Evolutionary conservation across 208 protist species (phyloP).

Genomic region (Crithidia mellificae): DNA sequence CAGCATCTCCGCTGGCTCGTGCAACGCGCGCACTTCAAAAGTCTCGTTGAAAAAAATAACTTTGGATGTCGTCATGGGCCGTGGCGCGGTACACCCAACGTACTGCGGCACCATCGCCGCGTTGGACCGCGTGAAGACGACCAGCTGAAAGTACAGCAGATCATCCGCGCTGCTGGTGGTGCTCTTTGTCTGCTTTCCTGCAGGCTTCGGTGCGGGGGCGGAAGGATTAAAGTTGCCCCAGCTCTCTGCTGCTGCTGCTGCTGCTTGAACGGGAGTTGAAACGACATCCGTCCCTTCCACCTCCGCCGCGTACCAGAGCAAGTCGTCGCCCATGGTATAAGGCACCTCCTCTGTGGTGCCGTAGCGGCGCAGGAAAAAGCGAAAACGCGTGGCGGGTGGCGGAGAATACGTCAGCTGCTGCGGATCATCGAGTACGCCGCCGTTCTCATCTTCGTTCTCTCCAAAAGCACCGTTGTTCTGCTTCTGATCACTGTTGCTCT

Average conservation of each 20-base stretch:
- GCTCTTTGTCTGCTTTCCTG: too few relatives aligned
- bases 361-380: constrained; percentile 51
- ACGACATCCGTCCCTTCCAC: constrained; percentile 54
- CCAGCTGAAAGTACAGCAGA: constrained; percentile 53
- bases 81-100: constrained; percentile 67
- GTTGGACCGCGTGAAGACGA: constrained; percentile 69
- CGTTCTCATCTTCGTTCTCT: background rate
- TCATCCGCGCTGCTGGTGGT: constrained; percentile 13
- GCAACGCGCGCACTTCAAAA: constrained; percentile 71
- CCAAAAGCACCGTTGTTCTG: background rate
- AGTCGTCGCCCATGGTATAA: constrained; percentile 42
- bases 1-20: constrained; percentile 74
- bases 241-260: too few relatives aligned
- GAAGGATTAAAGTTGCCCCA: background rate
- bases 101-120: constrained; percentile 63
- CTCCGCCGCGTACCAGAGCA: constrained; percentile 56
- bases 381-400: constrained; percentile 26
- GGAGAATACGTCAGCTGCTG: background rate
- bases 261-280: background rate
- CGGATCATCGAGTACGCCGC: background rate
- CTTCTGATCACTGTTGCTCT: too few relatives aligned
- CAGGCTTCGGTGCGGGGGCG: background rate
- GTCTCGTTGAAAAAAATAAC: constrained; percentile 80
- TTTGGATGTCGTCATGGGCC: constrained; percentile 53
- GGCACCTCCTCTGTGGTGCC: constrained; percentile 28